Conservation (phyloP, 306 rosid genomes). For the Inga leiocalycina region DNA sequence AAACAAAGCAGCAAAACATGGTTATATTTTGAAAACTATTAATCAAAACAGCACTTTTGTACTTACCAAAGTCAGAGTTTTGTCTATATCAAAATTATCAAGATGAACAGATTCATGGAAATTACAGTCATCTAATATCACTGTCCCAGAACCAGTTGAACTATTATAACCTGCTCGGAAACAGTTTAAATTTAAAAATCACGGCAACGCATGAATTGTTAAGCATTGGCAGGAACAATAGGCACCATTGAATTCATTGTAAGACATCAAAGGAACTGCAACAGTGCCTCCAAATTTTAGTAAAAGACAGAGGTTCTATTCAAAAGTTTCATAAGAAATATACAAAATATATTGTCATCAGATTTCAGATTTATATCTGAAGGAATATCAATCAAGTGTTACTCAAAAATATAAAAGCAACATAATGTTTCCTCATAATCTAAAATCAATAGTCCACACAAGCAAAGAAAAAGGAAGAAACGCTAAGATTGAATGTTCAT, state of each 20-base stretch:
- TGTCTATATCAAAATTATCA: conserved; percentile 72
- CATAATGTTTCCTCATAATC: conserved; percentile 8
- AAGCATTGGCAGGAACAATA: conserved; percentile 27
- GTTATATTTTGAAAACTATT: not conserved
- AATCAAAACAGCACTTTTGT: conserved; percentile 16
- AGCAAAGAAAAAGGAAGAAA: conserved; percentile 25
- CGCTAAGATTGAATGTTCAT: conserved; percentile 19
- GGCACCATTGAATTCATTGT: conserved; percentile 14
- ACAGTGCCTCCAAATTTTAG: conserved; percentile 16
- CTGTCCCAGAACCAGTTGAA: conserved; percentile 70
- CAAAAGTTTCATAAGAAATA: conserved; percentile 19
- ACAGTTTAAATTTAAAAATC: conserved; percentile 30
- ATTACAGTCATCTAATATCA: conserved; percentile 84
- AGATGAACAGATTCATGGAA: conserved; percentile 92
- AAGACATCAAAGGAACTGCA: conserved; percentile 18
- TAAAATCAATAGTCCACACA: conserved; percentile 11
- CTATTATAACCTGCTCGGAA: conserved; percentile 66
- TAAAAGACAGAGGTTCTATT: not conserved
- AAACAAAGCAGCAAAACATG: conserved; percentile 8
- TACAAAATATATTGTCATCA: not conserved
- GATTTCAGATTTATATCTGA: not conserved
- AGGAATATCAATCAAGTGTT: conserved; percentile 12
- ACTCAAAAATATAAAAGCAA: conserved; percentile 27
- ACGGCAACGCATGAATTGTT: conserved; percentile 9
- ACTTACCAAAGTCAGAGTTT: conserved; percentile 78